A percentile compares a stretch with the other conserved stretches of the same genome.
Evolutionary conservation across 2,329 filamentous ascomycete genomes (phyloP).

Genomic region (Pseudogymnoascus sp.): DNA sequence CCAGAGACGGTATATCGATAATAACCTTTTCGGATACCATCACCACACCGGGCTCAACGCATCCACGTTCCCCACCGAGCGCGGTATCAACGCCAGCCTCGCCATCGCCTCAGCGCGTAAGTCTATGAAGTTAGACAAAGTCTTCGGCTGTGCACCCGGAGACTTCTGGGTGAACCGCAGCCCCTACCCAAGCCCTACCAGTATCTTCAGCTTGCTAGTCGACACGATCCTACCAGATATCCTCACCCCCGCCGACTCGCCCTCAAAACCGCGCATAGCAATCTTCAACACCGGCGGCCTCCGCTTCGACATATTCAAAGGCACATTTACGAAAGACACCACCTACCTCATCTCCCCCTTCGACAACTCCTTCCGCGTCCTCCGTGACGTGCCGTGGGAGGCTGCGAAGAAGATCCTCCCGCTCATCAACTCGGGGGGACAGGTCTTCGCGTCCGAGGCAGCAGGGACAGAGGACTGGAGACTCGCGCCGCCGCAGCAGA

Average conservation of each 20-base stretch:
- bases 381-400: conserved; percentile 73
- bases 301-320: conserved; percentile 92
- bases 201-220: conserved; percentile 70
- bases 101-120: conserved; percentile 64
- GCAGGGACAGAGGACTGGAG: background rate
- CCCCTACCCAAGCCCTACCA: conserved; percentile 63
- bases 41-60: conserved; percentile 69
- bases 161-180: conserved; percentile 75
- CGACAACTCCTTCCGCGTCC: conserved; percentile 64
- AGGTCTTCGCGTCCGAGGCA: conserved; percentile 31
- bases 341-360: conserved; percentile 87
- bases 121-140: conserved; percentile 61
- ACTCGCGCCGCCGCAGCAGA: conserved; percentile 27
- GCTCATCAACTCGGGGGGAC: conserved; percentile 47
- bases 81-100: conserved; percentile 62
- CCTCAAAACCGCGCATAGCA: conserved; percentile 57
- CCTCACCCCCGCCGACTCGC: conserved; percentile 48
- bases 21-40: conserved; percentile 77
- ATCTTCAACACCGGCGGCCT: conserved; percentile 86
- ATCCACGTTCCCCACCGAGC: conserved; percentile 69
- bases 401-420: conserved; percentile 62
- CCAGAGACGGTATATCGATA: conserved; percentile 80
- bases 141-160: conserved; percentile 74
- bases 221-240: conserved; percentile 43
- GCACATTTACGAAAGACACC: conserved; percentile 79